Evolutionary conservation across 805 yeast species (phyloP).

Genomic region (Grigorovia jiainica): DNA sequence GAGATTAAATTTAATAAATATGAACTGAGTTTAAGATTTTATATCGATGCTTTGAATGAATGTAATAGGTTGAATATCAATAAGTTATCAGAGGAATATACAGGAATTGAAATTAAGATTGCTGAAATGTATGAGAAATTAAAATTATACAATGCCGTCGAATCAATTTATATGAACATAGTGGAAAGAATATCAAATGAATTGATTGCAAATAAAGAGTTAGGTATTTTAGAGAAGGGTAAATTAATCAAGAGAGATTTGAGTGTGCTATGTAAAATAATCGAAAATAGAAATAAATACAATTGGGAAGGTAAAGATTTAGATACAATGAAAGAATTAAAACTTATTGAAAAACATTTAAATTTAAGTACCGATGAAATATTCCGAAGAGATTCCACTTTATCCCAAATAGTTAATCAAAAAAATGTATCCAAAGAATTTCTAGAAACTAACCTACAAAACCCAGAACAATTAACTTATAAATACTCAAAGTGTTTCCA

Average conservation of each 20-base stretch:
- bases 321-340: slow-evolving; percentile 36
- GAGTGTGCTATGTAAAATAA: slow-evolving; percentile 46
- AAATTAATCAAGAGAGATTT: slow-evolving; percentile 57
- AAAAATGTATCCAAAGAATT: slow-evolving; percentile 3
- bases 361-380: slow-evolving; percentile 49
- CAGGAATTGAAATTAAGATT: slow-evolving; percentile 77
- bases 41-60: slow-evolving; percentile 61
- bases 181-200: slow-evolving; percentile 44
- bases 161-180: slow-evolving; percentile 53
- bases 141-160: slow-evolving; percentile 51
- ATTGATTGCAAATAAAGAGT: slow-evolving; percentile 27
- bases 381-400: slow-evolving; percentile 9
- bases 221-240: slow-evolving; percentile 19
- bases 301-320: slow-evolving; percentile 30
- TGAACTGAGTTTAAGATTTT: slow-evolving; percentile 55
- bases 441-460: background rate
- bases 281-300: slow-evolving; percentile 35
- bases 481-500: slow-evolving; percentile 43
- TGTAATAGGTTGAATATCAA: slow-evolving; percentile 45
- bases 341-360: slow-evolving; percentile 43
- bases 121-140: slow-evolving; percentile 78
- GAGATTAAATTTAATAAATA: slow-evolving; percentile 52
- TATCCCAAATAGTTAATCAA: slow-evolving; percentile 25
- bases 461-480: background rate
- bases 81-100: slow-evolving; percentile 60